Base-by-base conservation (phyloP, 805 yeast genomes). In the Kazachstania bromeliacearum region DNA sequence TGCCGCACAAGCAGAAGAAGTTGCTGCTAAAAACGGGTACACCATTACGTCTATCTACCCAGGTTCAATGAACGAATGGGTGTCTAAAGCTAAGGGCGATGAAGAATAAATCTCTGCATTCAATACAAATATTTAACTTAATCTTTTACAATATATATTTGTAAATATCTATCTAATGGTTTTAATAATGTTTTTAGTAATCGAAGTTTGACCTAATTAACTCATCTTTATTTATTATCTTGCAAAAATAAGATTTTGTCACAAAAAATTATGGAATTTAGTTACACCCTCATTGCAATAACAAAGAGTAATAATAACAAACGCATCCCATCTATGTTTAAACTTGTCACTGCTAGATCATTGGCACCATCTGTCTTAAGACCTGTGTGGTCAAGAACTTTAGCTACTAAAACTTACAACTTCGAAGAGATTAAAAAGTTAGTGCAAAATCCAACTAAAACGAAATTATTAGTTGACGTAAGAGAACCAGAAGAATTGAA, bases 1-100 rank as follows among this genome's bases (percentile, higher is more conserved):
- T 62, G 77, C 85, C 21, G 67, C 81, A 25, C 81, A 81, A 43
- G 82, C 94, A 21, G 92, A 82, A 58, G 83, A 79, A 49, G 71
- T 83, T 52, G 95, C 95, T n/a, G 68, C 73, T 36, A 75, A 88
- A 17, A 77, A 74, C 57, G 95, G 95, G 12, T 87, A 85, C 63
- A 59, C 64, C 28, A 68, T 79, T 48, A 74, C 94, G 52, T 76
- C 83, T 38, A 78, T 85, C 62, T 85, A 85, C 61, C 59, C 70
- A 26, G 95, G 95, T 4, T 80, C 94, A 9, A 82, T 75, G 64
- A 78, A 75, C 48, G 95, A 85, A 58, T 85, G 96, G 96, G 59
- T 66, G 23, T 35, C 42, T 29, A 14, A 10, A 29, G 13, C 17
- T 19, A 28, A 7, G 13, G 2, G 30, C 12, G 10, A 30, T 19